Base-by-base conservation (phyloP, 176 grass and related monocot species). In the Bonia amplexicaulis region DNA sequence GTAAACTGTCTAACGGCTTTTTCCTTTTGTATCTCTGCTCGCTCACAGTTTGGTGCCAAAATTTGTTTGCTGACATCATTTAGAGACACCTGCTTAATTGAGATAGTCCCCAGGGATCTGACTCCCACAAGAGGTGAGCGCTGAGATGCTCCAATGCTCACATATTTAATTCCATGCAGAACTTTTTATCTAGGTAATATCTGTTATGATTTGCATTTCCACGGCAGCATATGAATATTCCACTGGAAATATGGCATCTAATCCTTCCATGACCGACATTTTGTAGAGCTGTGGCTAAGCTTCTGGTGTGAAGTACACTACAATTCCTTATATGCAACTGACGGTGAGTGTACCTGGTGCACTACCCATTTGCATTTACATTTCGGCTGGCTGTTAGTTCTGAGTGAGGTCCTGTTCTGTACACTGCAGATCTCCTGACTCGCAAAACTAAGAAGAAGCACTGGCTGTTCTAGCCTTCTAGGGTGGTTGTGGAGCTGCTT, bases 241-340 rank as follows among this genome's bases (percentile, higher is more conserved):
- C 0, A 20, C 71, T 7, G 9, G 2, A 84, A 70, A 54, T 41
- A 37, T 45, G 19, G 25, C 42, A 58, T 69, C 41, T 93, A 46
- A 78, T 87, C 74, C 58, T 80, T 89, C 7, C 31, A 17, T 73
- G 66, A 6, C 39, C 17, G 6, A 12, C 62, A 49, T 74, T 85
- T 85, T 92, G 69, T 79, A 99, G 96, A 88, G 90, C 31, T 99
- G 37, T 99, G 96, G 96, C 85, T 99, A 53, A 99, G 96, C 80
- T 96, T 94, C 73, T 99, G 96, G 97, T 96, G 93, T 55, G 96
- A 99, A 91, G 96, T 99, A 68, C 96, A 99, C 87, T 99, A 96
- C 82, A 99, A 99, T 87, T 99, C 96, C 76, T 82, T 99, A 23
- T 96, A 99, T 80, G 93, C 84, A 84, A 81, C 88, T 81, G 86